Evolutionary conservation across 2,329 filamentous ascomycete species (phyloP), one percentile per base, ranked within the genome.

Genomic region (Dothistroma septosporum): DNA sequence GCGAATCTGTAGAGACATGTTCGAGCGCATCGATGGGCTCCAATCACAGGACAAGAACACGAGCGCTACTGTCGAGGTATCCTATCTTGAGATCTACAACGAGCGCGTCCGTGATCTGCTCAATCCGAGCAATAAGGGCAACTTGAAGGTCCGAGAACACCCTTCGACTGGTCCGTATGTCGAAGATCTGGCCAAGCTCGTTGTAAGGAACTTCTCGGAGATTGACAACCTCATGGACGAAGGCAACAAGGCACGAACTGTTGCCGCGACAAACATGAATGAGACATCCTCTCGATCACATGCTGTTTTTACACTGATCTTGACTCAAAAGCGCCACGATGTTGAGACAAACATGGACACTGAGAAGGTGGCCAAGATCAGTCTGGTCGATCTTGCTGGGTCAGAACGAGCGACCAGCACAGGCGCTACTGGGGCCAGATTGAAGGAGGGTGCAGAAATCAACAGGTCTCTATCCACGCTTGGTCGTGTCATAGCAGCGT

Each of bases 261-360:
- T 99, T 44, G 94, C 94, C 2, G 94, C 94, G 8, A 99, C 94
- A 44, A 99, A 97, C 83, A 99, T 99, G 94, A 99, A 99, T 81
- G 94, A 97, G 77, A 99, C 95, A 0, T 97, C 92, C 62, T 96
- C 92, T 84, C 88, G 94, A 81, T 97, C 93, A 74, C 94, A 99
- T 76, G 94, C 94, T 46, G 95, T 99, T 55, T 99, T 99, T 75
- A 99, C 95, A 21, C 81, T 99, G 57, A 97, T 93, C 72, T 81
- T 99, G 52, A 96, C 92, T 0, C 94, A 99, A 75, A 97, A 97
- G 76, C 87, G 90, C 62, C 89, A 89, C 73, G 94, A 99, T 73
- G 80, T 85, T 1, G 92, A 97, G 74, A 97, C 94, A 0, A 95
- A 92, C 66, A 95, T 99, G 92, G 91, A 92, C 70, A 90, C 93